A percentile compares a stretch with the other conserved stretches of the same genome.
These are phyloP conservation scores for Dendryphion nanum DNA, from an alignment of 2,329 filamentous ascomycete species.

Conservation along the genomic window DNA sequence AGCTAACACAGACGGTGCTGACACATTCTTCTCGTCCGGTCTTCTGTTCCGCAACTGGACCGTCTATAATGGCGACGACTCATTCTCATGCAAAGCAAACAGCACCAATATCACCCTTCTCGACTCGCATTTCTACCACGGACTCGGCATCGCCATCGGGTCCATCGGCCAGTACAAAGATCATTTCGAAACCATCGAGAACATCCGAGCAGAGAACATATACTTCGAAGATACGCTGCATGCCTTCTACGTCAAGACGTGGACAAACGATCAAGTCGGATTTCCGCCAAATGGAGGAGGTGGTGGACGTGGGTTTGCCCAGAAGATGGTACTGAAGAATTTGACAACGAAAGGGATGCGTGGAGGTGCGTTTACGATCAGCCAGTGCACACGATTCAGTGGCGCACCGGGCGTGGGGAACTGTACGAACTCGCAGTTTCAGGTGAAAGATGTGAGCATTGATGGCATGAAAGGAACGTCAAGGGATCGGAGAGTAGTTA, in stretches of 20 bases:
- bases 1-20: constrained; percentile 48
- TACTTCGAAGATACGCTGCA: constrained; percentile 48
- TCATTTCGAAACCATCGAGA: constrained; percentile 50
- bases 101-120: constrained; percentile 54
- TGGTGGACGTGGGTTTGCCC: constrained; percentile 50
- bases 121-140: constrained; percentile 50
- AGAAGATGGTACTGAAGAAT: constrained; percentile 40
- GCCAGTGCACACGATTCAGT: constrained; percentile 42
- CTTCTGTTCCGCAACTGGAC: constrained; percentile 40
- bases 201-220: constrained; percentile 50
- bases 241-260: constrained; percentile 58
- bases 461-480: constrained; percentile 31
- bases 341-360: constrained; percentile 15
- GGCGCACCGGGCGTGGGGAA: constrained; percentile 27
- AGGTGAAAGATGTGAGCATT: constrained; percentile 36
- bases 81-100: constrained; percentile 56
- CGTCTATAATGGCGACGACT: constrained; percentile 22
- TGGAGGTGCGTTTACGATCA: constrained; percentile 31
- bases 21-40: constrained; percentile 54
- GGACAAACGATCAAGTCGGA: constrained; percentile 53
- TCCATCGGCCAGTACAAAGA: constrained; percentile 57
- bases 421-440: constrained; percentile 39
- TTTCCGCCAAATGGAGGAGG: constrained; percentile 60
- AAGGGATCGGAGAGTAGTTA: constrained; percentile 13
- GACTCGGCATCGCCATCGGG: constrained; percentile 57